Base-by-base conservation (phyloP, 495 filamentous ascomycete genomes). In the Penicillium robsamsonii region DNA sequence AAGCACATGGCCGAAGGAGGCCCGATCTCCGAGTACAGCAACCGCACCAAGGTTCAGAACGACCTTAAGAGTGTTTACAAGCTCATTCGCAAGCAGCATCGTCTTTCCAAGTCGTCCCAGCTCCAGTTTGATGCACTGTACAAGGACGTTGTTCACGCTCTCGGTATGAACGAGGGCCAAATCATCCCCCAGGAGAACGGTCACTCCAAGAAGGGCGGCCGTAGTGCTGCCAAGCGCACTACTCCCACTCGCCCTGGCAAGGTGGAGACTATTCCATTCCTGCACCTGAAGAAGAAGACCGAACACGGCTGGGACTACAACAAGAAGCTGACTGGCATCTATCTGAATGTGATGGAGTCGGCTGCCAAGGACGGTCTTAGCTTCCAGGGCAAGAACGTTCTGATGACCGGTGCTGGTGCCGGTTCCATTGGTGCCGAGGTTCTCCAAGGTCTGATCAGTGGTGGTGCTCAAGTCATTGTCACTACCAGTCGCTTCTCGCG, bases 401-500 rank as follows among this genome's bases (percentile, higher is more conserved):
- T 99, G 56, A 97, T 99, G 93, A 99, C 94, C 50, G 94, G 94
- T 75, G 94, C 94, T 51, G 94, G 94, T 72, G 94, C 92, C 62
- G 94, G 94, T 44, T 99, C 94, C 25, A 99, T 99, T 64, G 94
- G 92, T 66, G 95, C 95, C n/a, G 94, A 97, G 55, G 93, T 99
- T 42, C 81, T 99, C 12, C 92, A 97, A 73, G 94, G 94, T 35
- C 78, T 99, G 55, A 92, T 99, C 72, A 95, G 90, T 66, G 94
- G 95, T 72, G 94, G 94, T 65, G 94, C 93, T 62, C 92, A 91
- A 76, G 94, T 99, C 33, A 75, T 96, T 50, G 94, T 99, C 53
- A 97, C 94, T 9, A 97, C 94, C 29, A 95, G 90, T 69, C 86
- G 94, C 56, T 97, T 92, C 81, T 97, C 95, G 2, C 91, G 91